Evolutionary conservation across 805 yeast genomes (phyloP).

Genomic region (Spathaspora hagerdaliae): DNA sequence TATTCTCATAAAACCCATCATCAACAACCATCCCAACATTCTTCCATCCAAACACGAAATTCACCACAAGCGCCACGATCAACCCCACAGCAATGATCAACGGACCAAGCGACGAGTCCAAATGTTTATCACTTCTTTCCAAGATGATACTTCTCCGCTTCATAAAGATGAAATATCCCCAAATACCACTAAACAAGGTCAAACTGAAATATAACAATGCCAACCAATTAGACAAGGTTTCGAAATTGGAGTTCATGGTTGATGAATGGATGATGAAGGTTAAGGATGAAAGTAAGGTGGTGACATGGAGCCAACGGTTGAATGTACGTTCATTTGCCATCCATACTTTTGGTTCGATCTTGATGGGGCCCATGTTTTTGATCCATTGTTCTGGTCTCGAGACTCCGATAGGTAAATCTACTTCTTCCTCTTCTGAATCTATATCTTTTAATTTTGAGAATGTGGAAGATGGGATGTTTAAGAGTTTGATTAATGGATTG

Average conservation of each 20-base stretch:
- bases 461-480: slow-evolving; percentile 20
- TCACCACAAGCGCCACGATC: slow-evolving; percentile 59
- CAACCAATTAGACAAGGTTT: slow-evolving; percentile 57
- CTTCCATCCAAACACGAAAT: slow-evolving; percentile 63
- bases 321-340: slow-evolving; percentile 97
- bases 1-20: slow-evolving; percentile 24
- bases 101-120: slow-evolving; percentile 91
- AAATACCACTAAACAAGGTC: slow-evolving; percentile 76
- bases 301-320: slow-evolving; percentile 90
- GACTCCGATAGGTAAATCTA: slow-evolving; percentile 86
- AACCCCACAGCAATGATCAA: slow-evolving; percentile 70
- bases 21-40: slow-evolving; percentile 16
- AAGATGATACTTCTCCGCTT: slow-evolving; percentile 68
- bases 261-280: slow-evolving; percentile 83
- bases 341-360: slow-evolving; percentile 98
- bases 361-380: slow-evolving; percentile 86
- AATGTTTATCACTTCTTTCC: slow-evolving; percentile 79
- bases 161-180: slow-evolving; percentile 84
- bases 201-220: slow-evolving; percentile 79
- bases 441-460: slow-evolving; percentile 49
- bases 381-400: slow-evolving; percentile 72
- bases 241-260: slow-evolving; percentile 61
- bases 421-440: slow-evolving; percentile 81
- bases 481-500: slow-evolving; percentile 15
- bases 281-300: slow-evolving; percentile 76